Base-by-base conservation (phyloP, 768 basidiomycete species). In the Dictyophora rubrovolvata region DNA sequence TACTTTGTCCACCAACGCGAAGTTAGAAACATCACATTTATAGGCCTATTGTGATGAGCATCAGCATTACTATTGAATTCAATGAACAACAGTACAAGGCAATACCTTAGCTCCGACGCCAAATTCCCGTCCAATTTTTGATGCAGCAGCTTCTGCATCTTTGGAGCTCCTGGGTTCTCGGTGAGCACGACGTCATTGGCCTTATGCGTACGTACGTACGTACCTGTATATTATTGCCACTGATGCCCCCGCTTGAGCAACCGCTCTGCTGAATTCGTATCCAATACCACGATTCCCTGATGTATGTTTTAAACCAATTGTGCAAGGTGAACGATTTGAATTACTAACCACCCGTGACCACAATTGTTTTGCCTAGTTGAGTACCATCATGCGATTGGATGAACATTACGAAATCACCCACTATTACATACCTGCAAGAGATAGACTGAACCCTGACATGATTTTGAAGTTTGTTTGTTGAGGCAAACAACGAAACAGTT, bases 161-260 rank as follows among this genome's bases (percentile, higher is more conserved):
- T 69, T 67, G 12, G 80, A 76, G 56, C 65, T 65, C 74, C 82
- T 83, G 54, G 2, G 42, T 36, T 48, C n/a, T 35, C 33, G 48
- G 37, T 18, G 10, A 36, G 59, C 14, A 21, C 7, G 28, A 51
- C 17, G 6, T 10, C 8, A 42, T 18, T 9, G 6, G 18, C 2
- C 3, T 16, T 17, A 1, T 17, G 35, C 9, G 2, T n/a, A n/a
- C n/a, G 21, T 18, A 2, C 20, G 20, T 9, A 56, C 65, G 17
- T 1, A 76, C 81, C 75, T 75, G 70, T 84, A 85, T 53, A 85
- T 80, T 10, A 86, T 78, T 23, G 82, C 83, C 3, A 86, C 80
- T 53, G 77, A 77, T 0, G 76, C 77, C 23, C 81, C 81, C 0
- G 83, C 78, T 48, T 73, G 65, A 18, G 82, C 82, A 36, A 82